A percentile compares a stretch with the other conserved stretches of the same genome.
phyloP scores from a whole-genome alignment of 1,284 basidiomycete species.

The Porogramme epimiltina region DNA sequence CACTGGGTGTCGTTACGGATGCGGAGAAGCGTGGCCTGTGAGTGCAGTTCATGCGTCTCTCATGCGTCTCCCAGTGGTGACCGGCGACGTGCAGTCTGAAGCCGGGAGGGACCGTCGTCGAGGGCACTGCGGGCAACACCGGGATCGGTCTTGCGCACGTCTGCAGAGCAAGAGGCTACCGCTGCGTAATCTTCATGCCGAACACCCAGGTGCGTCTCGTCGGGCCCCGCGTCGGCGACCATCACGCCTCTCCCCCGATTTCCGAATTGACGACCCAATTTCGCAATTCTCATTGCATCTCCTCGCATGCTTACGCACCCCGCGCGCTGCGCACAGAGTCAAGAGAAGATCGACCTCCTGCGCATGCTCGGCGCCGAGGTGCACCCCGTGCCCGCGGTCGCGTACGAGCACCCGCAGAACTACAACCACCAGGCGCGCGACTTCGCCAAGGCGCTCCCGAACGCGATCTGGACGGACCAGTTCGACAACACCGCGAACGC shows the following conservation, averaged over 20 bases:
- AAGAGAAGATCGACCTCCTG: constrained; percentile 97
- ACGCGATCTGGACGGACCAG: constrained; percentile 99
- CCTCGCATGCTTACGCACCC: background rate
- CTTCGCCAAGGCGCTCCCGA: constrained; percentile 81
- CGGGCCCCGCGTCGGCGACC: too few species aligned
- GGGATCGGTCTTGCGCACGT: constrained; percentile 97
- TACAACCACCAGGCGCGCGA: constrained; percentile 98
- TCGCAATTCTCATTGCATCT: background rate
- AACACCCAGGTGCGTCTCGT: constrained; percentile 74
- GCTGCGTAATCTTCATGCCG: constrained; percentile 99
- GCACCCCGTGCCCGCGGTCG: constrained; percentile 92
- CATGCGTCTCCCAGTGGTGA: background rate
- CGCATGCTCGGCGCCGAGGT: constrained; percentile 98
- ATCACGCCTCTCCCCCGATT: background rate
- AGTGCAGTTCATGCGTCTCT: constrained; percentile 28
- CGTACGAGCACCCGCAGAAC: constrained; percentile 95
- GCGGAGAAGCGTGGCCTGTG: constrained; percentile 87
- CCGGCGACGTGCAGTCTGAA: constrained; percentile 58
- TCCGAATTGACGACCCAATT: background rate
- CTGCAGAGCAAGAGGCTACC: constrained; percentile 91
- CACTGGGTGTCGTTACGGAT: constrained; percentile 86
- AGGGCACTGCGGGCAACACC: constrained; percentile 99
- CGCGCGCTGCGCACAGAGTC: constrained; percentile 54
- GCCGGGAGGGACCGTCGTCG: constrained; percentile 94
- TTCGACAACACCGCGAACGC: constrained; percentile 96